phyloP scores from a whole-genome alignment of 2,329 filamentous ascomycete species.

The Sodiomyces alkalinus region DNA sequence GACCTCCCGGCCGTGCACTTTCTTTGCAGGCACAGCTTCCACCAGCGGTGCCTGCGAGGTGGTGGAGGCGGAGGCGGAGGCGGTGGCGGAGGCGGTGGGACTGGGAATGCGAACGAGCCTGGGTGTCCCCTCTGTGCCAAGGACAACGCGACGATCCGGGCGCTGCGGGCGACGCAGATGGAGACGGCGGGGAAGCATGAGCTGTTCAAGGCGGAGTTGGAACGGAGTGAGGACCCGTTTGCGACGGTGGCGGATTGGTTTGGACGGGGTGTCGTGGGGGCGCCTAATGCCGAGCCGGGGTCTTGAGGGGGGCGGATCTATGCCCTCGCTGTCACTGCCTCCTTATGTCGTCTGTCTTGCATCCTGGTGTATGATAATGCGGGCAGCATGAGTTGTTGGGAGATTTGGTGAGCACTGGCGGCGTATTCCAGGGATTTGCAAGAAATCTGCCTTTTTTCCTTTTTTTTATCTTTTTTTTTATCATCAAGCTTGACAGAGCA shows the following conservation, averaged over 20 bases:
- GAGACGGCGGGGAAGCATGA: slow-evolving; percentile 81
- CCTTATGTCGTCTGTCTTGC: too few relatives aligned
- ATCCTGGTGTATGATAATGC: too few relatives aligned
- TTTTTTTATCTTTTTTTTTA: too few relatives aligned
- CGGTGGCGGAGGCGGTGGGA: too few relatives aligned
- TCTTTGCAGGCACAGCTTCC: slow-evolving; percentile 92
- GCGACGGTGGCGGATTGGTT: slow-evolving; percentile 92
- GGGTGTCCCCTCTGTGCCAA: slow-evolving; percentile 80
- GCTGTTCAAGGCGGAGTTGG: slow-evolving; percentile 69
- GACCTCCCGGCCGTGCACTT: slow-evolving; percentile 91
- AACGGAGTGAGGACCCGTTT: slow-evolving; percentile 66
- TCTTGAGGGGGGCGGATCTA: slow-evolving; percentile 1
- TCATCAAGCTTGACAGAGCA: too few relatives aligned
- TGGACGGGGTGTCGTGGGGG: slow-evolving; percentile 77
- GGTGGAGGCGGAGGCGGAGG: slow-evolving; percentile 28
- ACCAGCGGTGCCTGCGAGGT: slow-evolving; percentile 64
- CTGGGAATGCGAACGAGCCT: too few relatives aligned
- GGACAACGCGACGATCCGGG: slow-evolving; percentile 75
- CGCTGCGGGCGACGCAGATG: slow-evolving; percentile 72
- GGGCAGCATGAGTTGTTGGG: too few relatives aligned
- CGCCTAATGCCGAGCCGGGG: slow-evolving; percentile 15
- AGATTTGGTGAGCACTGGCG: too few relatives aligned
- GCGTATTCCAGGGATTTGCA: too few relatives aligned
- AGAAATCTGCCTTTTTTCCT: too few relatives aligned
- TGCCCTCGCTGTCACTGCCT: too few relatives aligned